A percentile compares a stretch with the other conserved stretches of the same genome.
Evolutionary conservation across 495 filamentous ascomycete genomes (phyloP).

Genomic region (Hypoxylon fuscum): DNA sequence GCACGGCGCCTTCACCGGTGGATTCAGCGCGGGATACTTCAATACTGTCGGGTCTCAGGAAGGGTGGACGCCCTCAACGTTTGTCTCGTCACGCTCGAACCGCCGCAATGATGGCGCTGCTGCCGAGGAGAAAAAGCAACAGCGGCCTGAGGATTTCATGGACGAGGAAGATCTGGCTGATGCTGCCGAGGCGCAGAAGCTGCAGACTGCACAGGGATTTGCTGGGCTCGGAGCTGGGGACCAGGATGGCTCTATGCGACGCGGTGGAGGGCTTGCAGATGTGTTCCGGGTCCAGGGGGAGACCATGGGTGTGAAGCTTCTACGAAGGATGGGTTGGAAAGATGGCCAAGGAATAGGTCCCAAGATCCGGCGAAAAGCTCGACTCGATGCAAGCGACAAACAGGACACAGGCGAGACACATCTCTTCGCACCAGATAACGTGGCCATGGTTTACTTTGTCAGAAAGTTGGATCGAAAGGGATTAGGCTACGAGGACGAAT

Average conservation of each 20-base stretch:
- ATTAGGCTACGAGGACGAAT: constrained; percentile 79
- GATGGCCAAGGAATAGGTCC: constrained; percentile 93
- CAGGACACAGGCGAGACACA: constrained; percentile 64
- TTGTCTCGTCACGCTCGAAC: constrained; percentile 87
- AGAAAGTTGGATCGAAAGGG: constrained; percentile 84
- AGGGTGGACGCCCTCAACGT: constrained; percentile 92
- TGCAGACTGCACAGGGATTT: constrained; percentile 78
- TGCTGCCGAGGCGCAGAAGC: constrained; percentile 74
- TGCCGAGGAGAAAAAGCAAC: constrained; percentile 56
- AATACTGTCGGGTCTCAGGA: constrained; percentile 98
- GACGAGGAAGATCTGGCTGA: constrained; percentile 96
- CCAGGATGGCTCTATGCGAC: constrained; percentile 58
- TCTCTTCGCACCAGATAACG: constrained; percentile 90
- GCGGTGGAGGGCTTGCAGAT: constrained; percentile 70
- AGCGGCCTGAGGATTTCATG: constrained; percentile 93
- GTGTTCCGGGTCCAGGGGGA: constrained; percentile 78
- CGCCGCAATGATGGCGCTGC: constrained; percentile 72
- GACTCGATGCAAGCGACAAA: constrained; percentile 66
- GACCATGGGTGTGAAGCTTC: constrained; percentile 86
- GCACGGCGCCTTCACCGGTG: constrained; percentile 96
- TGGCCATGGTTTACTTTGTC: constrained; percentile 75
- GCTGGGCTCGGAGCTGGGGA: constrained; percentile 78
- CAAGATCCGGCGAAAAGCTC: constrained; percentile 79
- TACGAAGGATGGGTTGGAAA: constrained; percentile 96
- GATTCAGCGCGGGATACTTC: constrained; percentile 97